Evolutionary conservation across 2,329 filamentous ascomycete species (phyloP).

Genomic region (Pseudogymnoascus sp.): DNA sequence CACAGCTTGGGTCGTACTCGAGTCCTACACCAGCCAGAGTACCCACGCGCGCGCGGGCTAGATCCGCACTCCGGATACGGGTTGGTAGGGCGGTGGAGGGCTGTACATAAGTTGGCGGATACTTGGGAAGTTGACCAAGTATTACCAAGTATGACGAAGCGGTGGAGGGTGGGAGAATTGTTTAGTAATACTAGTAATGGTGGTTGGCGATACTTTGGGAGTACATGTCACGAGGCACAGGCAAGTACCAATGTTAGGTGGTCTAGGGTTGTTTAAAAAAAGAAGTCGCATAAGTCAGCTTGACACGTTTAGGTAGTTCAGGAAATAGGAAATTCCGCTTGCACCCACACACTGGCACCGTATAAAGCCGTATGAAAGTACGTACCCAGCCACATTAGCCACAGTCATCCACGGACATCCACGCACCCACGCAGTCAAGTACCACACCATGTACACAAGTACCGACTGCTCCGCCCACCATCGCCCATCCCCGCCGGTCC

Average conservation of each 20-base stretch:
- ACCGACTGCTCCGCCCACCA: background rate
- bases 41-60: background rate
- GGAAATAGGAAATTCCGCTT: background rate
- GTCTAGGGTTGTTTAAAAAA: background rate
- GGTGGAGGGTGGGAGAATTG: background rate
- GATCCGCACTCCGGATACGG: background rate
- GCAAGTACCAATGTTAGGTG: background rate
- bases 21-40: background rate
- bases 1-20: background rate
- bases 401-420: background rate
- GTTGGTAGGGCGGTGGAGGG: background rate
- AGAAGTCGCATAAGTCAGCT: background rate
- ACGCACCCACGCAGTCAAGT: background rate
- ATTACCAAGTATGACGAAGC: background rate
- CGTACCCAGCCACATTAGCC: background rate
- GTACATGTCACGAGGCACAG: background rate
- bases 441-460: background rate
- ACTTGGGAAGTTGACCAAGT: background rate
- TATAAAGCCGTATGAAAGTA: background rate
- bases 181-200: background rate
- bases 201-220: background rate
- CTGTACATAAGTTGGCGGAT: background rate
- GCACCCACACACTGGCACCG: background rate
- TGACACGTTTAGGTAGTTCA: background rate
- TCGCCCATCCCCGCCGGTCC: background rate